These are phyloP conservation scores for Miscanthus lutarioriparius DNA, from an alignment of 176 grass and related monocot genomes.

Conservation along the genomic window DNA sequence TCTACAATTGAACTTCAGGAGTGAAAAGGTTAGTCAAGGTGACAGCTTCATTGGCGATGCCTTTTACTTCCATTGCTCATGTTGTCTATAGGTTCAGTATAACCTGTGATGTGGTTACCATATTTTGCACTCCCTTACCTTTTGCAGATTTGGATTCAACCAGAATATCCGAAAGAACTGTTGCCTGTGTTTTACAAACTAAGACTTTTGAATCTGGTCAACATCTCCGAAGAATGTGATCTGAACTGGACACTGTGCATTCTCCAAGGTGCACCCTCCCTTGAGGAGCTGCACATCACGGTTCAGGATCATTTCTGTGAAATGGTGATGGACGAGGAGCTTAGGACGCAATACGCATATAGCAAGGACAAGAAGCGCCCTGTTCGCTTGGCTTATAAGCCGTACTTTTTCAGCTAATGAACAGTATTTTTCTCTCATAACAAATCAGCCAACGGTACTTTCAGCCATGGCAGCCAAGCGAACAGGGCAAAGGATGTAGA, in stretches of 20 bases:
- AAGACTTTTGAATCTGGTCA: neutral
- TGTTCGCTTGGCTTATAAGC: too few species aligned
- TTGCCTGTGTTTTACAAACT: neutral
- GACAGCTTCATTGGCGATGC: neutral
- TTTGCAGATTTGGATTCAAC: slow-evolving; percentile 4
- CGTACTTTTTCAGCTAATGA: too few species aligned
- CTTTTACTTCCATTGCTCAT: neutral
- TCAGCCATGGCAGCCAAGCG: too few species aligned
- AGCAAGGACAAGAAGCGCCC: neutral
- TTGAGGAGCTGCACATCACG: neutral
- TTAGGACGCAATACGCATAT: neutral
- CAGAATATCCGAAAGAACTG: neutral
- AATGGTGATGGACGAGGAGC: neutral
- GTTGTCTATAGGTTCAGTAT: neutral
- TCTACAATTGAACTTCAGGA: neutral
- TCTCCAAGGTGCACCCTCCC: neutral
- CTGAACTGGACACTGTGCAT: neutral
- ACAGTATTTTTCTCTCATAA: too few species aligned
- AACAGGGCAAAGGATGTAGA: too few species aligned
- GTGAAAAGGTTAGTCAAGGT: neutral
- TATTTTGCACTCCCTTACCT: neutral
- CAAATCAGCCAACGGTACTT: too few species aligned
- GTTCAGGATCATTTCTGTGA: slow-evolving; percentile 2
- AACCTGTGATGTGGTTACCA: neutral
- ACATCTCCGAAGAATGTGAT: neutral